Percentiles rank a stretch among this genome's conserved stretches.
Evolutionary conservation across 2,329 filamentous ascomycete species (phyloP).

Genomic region (Chalara sp.): DNA sequence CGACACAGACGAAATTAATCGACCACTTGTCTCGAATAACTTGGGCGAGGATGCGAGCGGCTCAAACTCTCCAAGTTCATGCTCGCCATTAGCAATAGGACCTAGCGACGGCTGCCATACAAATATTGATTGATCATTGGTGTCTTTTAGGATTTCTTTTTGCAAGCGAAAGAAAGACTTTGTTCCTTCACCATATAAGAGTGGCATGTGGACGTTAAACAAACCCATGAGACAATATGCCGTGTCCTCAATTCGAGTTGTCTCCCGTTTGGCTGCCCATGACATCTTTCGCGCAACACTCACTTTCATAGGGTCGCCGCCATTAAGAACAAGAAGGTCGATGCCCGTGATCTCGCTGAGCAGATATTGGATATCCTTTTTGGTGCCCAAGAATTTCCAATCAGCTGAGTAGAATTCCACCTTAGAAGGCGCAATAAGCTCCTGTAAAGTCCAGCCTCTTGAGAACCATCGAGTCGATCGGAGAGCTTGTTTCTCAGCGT

Average conservation of each 20-base stretch:
- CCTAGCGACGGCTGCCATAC: too few relatives aligned
- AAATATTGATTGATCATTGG: too few relatives aligned
- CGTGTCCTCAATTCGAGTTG: conserved; percentile 30
- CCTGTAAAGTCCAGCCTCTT: background rate
- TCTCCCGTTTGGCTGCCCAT: conserved; percentile 31
- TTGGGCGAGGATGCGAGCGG: too few relatives aligned
- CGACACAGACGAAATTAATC: too few relatives aligned
- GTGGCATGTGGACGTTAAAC: conserved; percentile 36
- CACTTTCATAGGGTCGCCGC: background rate
- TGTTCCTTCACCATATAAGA: conserved; percentile 32
- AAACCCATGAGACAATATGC: conserved; percentile 27
- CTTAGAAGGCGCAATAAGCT: conserved; percentile 8
- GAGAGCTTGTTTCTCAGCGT: background rate
- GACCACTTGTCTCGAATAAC: too few relatives aligned
- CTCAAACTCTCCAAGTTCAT: too few relatives aligned
- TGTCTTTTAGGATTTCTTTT: too few relatives aligned
- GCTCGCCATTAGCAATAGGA: too few relatives aligned
- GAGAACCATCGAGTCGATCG: background rate
- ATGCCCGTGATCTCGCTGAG: conserved; percentile 3
- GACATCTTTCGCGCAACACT: conserved; percentile 22
- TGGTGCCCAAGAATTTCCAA: conserved; percentile 2
- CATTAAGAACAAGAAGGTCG: background rate
- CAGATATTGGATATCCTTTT: background rate
- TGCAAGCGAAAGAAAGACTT: conserved; percentile 3
- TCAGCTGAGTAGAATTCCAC: conserved; percentile 4